These are phyloP conservation scores for Symbiodinium pilosum DNA, from an alignment of 73 alveolate species.

Conservation along the genomic window DNA sequence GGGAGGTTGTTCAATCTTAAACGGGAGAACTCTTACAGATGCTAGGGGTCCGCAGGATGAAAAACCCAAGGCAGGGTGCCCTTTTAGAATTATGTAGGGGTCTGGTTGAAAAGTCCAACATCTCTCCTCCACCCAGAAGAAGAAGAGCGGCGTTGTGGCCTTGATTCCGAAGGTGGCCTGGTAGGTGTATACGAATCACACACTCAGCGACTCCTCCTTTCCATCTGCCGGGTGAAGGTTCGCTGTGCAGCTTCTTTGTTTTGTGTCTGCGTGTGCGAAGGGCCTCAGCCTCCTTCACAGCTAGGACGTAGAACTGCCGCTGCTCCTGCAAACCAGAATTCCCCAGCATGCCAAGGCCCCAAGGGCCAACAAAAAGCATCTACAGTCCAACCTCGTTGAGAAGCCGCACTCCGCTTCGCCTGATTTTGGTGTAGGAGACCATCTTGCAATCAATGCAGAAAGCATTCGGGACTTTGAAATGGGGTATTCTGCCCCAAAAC, in stretches of 20 bases:
- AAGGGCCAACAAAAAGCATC: too few relatives aligned
- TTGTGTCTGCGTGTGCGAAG: not conserved
- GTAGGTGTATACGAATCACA: too few relatives aligned
- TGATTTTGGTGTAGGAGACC: too few relatives aligned
- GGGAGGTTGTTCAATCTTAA: too few relatives aligned
- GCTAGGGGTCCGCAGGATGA: too few relatives aligned
- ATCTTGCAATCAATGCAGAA: too few relatives aligned
- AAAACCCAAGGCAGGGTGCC: not conserved
- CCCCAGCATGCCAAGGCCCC: too few relatives aligned
- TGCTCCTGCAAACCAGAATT: constrained; percentile 37
- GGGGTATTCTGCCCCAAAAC: too few relatives aligned
- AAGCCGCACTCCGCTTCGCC: constrained; percentile 93
- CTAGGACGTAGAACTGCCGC: constrained; percentile 67
- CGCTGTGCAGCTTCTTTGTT: not conserved
- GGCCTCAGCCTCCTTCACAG: constrained; percentile 78
- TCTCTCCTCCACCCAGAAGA: constrained; percentile 88
- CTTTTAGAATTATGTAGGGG: not conserved
- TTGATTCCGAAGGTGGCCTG: constrained; percentile 88
- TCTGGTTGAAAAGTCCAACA: not conserved
- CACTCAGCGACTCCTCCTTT: too few relatives aligned
- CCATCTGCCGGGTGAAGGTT: not conserved
- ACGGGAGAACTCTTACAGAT: not conserved
- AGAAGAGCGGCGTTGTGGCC: constrained; percentile 66
- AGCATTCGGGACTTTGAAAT: too few relatives aligned
- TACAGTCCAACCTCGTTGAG: constrained; percentile 22